Conservation (phyloP, 1,139 yeast species). For the Saccharomyces hybrid region DNA sequence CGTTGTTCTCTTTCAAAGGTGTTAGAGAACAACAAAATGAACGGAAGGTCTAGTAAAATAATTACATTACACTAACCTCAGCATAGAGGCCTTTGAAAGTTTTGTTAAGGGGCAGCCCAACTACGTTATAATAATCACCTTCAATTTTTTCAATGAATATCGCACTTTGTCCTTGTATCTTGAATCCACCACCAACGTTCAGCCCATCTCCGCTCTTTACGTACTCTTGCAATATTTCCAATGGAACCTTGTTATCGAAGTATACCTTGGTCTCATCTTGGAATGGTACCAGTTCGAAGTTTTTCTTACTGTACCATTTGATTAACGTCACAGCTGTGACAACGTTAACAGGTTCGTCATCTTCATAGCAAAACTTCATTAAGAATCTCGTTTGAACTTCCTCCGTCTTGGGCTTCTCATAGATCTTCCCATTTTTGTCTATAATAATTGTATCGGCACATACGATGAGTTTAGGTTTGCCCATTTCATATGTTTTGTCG, state of each 20-base stretch:
- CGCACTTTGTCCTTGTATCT: constrained; percentile 69
- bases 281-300: constrained; percentile 21
- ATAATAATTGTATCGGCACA: constrained; percentile 82
- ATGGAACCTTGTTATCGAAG: constrained; percentile 44
- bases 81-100: constrained; percentile 35
- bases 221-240: constrained; percentile 51
- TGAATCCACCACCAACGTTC: constrained; percentile 89
- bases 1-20: not conserved
- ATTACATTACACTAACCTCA: constrained; percentile 2
- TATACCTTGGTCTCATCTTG: constrained; percentile 41
- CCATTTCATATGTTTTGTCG: constrained; percentile 5
- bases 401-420: constrained; percentile 67
- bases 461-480: constrained; percentile 34
- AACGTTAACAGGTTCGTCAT: constrained; percentile 41
- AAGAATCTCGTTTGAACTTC: constrained; percentile 46
- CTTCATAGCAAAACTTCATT: constrained; percentile 39
- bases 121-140: constrained; percentile 85
- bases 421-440: constrained; percentile 49
- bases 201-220: constrained; percentile 66
- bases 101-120: constrained; percentile 70
- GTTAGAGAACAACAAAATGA: not conserved
- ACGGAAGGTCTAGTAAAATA: not conserved
- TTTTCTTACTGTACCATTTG: constrained; percentile 12
- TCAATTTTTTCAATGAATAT: constrained; percentile 51
- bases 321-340: constrained; percentile 55